Base-by-base conservation (phyloP, 2,329 filamentous ascomycete species). In the Mycosphaerella arachidis region DNA sequence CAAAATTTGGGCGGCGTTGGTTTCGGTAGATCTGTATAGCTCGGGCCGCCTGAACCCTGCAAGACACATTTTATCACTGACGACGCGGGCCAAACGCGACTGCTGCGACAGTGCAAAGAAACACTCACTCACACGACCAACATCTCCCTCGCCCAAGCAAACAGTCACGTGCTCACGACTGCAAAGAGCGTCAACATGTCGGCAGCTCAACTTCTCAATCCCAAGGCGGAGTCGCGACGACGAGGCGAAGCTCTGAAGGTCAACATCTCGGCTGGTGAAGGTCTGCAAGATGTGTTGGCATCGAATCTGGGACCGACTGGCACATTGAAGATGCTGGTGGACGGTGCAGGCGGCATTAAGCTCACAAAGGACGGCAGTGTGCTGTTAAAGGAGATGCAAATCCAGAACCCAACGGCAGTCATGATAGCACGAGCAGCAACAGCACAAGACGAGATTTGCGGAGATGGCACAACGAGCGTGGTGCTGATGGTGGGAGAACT, bases 331-430 rank as follows among this genome's bases (percentile, higher is more conserved):
- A 97, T 97, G 93, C 76, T 86, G 70, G 84, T 86, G 53, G 84
- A 87, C 71, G 84, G 84, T 65, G 79, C 84, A 62, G 84, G 84
- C 68, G 80, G 76, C 86, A 99, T 99, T 81, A 99, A 99, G 81
- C 85, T 99, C 75, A 99, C 94, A 70, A 99, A 99, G 78, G 94
- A 99, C 79, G 94, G 94, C 74, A 97, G 96, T 72, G 93, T 97
- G 62, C 81, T 88, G 67, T 72, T 88, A 70, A 83, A 84, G 71
- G 85, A 87, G 74, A 87, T 87, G 85, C 92, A 97, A 86, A 97
- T 97, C 75, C 93, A 97, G 80, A 97, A 97, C 77, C 94, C 94
- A 30, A 99, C 94, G 37, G 94, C 94, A 67, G 94, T 88, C 63
- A 87, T 88, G 84, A 88, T 88, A 71, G 86, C 86, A 63, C 79